phyloP scores from a whole-genome alignment of 1,284 basidiomycete species.

The Rhodotorula sp. region DNA sequence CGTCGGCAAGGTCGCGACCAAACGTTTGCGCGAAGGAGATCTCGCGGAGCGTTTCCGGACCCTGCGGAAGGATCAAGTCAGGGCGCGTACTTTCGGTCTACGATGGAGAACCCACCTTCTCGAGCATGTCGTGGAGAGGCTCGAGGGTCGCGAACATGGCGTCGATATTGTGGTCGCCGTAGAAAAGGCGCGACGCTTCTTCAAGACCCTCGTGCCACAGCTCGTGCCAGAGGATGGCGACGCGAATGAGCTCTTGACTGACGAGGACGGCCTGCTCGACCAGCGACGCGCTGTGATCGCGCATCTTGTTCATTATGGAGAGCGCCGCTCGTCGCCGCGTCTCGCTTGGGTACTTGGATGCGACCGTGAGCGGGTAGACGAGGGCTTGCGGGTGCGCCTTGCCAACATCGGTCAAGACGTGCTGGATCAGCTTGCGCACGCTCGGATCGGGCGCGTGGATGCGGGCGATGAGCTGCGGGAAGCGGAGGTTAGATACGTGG shows the following conservation, averaged over 20 bases:
- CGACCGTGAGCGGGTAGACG: slow-evolving; percentile 95
- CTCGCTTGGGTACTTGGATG: slow-evolving; percentile 88
- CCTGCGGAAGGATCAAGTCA: slow-evolving; percentile 55
- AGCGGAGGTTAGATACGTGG: slow-evolving; percentile 1
- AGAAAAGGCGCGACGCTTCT: slow-evolving; percentile 95
- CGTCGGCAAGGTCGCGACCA: slow-evolving; percentile 88
- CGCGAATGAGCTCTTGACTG: slow-evolving; percentile 91
- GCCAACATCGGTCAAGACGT: slow-evolving; percentile 87
- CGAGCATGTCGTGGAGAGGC: slow-evolving; percentile 90
- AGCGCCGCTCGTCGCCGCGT: slow-evolving; percentile 80
- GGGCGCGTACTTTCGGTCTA: no score
- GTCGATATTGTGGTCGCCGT: slow-evolving; percentile 97
- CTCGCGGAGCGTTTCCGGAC: slow-evolving; percentile 89
- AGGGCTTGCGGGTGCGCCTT: slow-evolving; percentile 96
- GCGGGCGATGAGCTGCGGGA: slow-evolving; percentile 84
- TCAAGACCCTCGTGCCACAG: slow-evolving; percentile 98
- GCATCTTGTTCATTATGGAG: slow-evolving; percentile 89
- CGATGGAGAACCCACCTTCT: slow-evolving; percentile 60
- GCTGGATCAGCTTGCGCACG: slow-evolving; percentile 86
- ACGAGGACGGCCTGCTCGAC: slow-evolving; percentile 92
- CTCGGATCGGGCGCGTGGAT: slow-evolving; percentile 90
- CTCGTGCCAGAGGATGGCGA: slow-evolving; percentile 99
- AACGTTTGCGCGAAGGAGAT: slow-evolving; percentile 94
- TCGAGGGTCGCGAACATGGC: slow-evolving; percentile 96
- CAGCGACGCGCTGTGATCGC: slow-evolving; percentile 82